Evolutionary conservation across 257 asterid genomes (phyloP), one percentile per base, ranked within the genome.

Genomic region (Nicotiana knightiana): DNA sequence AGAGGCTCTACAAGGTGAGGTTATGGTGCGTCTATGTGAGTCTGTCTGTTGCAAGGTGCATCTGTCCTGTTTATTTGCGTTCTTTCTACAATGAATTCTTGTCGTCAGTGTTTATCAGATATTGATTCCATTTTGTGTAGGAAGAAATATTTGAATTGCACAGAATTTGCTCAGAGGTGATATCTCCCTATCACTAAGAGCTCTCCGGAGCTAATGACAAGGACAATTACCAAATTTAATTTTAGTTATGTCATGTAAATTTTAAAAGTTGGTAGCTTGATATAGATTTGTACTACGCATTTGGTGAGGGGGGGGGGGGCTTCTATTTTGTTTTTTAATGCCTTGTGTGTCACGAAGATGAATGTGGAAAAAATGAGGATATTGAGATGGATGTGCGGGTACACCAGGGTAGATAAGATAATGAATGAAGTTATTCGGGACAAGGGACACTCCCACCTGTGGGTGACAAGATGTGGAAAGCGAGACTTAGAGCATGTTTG

Each of bases 1-100:
- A 81, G 97, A 91, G 86, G 95, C 98, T 89, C 97, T 93, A 90
- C 93, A 90, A 93, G 98, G 98, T 93, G 83, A 83, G 88, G 24
- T 33, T 82, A 71, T 81, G 39, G 33, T 48, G 79, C 11, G 48
- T 43, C 46, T 71, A 51, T 71, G 61, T 18, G 21, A 24, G 61
- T 71, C 59, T 43, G 61, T 73, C 62, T 48, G 62, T 58, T 75
- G 70, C 51, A 21, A 53, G 26, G 33, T 73, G 43, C 59, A 65
- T 54, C 66, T 66, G 63, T 73, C 43, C 43, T 6, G 63, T 73
- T 73, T 2, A 4, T 73, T 73, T 73, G 26, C 7, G 3, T 53
- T 26, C 24, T 48, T 16, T 73, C 24, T 46, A 37, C 21, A 1
- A 24, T 73, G 79, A 59, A 73, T 24, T 51, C 51, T 73, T 73